These are phyloP conservation scores for Neurospora sp. DNA, from an alignment of 495 filamentous ascomycete genomes.

Conservation along the genomic window DNA sequence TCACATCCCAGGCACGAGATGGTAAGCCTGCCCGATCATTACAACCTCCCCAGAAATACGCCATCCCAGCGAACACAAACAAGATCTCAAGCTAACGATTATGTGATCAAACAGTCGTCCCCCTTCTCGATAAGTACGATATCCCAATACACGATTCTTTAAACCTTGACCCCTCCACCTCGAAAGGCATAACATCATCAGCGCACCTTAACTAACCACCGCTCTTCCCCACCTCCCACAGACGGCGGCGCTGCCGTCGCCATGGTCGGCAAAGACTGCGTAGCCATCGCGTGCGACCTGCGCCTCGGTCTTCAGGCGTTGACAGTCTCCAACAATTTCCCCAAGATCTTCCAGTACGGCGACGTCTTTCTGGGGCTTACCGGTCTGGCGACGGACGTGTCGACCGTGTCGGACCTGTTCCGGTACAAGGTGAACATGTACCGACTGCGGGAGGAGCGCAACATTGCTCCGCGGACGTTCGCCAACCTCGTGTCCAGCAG, in stretches of 20 bases:
- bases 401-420: conserved; percentile 92
- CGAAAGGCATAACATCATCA: conserved; percentile 1
- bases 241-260: conserved; percentile 94
- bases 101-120: conserved; percentile 41
- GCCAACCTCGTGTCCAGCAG: conserved; percentile 86
- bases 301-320: conserved; percentile 93
- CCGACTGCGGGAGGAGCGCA: conserved; percentile 91
- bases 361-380: conserved; percentile 95
- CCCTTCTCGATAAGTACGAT: conserved; percentile 83
- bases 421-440: conserved; percentile 99
- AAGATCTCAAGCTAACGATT: conserved; percentile 7
- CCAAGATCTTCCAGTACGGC: conserved; percentile 97
- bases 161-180: not conserved
- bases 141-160: not conserved
- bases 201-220: conserved; percentile 1
- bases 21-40: conserved; percentile 8
- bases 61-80: not conserved
- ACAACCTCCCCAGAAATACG: not conserved
- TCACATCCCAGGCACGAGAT: conserved; percentile 9
- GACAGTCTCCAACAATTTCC: conserved; percentile 98
- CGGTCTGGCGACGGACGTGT: conserved; percentile 90
- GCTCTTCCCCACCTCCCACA: conserved; percentile 21
- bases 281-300: conserved; percentile 97
- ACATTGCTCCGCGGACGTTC: conserved; percentile 87
- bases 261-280: conserved; percentile 99